These are phyloP conservation scores for Lumnitzera racemosa DNA, from an alignment of 345 rosid genomes.

Conservation along the genomic window DNA sequence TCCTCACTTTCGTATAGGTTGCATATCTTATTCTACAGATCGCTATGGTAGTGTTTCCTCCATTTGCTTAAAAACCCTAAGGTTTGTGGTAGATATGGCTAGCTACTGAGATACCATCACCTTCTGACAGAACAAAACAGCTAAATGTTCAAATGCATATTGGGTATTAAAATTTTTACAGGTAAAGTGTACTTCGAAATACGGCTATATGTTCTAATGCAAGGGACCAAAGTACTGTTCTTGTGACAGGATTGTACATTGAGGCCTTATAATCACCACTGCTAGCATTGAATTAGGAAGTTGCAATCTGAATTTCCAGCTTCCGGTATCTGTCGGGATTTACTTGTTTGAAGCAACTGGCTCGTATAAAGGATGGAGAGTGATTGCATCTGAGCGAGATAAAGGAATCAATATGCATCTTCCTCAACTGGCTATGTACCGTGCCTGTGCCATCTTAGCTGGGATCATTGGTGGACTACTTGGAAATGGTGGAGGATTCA, in stretches of 20 bases:
- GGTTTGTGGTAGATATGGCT: not conserved
- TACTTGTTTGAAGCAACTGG: slow-evolving; percentile 21
- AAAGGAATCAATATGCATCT: slow-evolving; percentile 12
- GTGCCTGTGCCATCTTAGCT: slow-evolving; percentile 21
- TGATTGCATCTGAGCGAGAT: slow-evolving; percentile 25
- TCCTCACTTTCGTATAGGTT: slow-evolving; percentile 25
- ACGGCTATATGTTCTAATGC: no score
- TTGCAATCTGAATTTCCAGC: slow-evolving; percentile 5
- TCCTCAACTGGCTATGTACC: slow-evolving; percentile 11
- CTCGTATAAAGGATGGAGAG: slow-evolving; percentile 26
- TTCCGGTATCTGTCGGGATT: slow-evolving; percentile 18
- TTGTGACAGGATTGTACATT: no score
- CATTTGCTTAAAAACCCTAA: not conserved
- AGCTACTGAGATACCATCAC: not conserved
- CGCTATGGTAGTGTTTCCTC: slow-evolving; percentile 20
- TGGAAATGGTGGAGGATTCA: slow-evolving; percentile 39
- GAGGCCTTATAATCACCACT: no score
- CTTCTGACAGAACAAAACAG: slow-evolving; percentile 16
- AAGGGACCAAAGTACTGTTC: no score
- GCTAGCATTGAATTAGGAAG: no score
- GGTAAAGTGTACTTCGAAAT: slow-evolving; percentile 5
- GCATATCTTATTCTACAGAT: slow-evolving; percentile 23
- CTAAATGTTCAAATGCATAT: slow-evolving; percentile 22
- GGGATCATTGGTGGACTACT: slow-evolving; percentile 32
- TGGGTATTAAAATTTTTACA: slow-evolving; percentile 23